Evolutionary conservation across 2,329 filamentous ascomycete species (phyloP), one percentile per base, ranked within the genome.

Genomic region (Cephalotrichum gorgonifer): DNA sequence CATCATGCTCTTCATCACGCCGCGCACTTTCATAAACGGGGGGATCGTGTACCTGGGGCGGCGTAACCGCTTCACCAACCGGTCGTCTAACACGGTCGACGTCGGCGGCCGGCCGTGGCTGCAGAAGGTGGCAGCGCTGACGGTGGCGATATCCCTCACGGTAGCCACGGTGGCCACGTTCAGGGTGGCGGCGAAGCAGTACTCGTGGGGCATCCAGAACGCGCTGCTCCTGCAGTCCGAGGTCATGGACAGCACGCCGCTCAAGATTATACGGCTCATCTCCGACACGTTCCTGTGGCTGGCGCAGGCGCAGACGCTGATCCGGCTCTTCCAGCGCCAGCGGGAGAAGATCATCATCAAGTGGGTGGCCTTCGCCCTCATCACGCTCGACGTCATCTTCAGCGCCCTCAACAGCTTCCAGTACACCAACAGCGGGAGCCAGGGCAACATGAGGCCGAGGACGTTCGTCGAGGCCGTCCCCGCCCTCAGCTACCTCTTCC

Each of bases 321-420:
- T 97, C 57, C 85, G 93, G 48, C 74, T 98, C 1, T 98, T 98
- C 57, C 93, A 93, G 7, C 87, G 93, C 30, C 91, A 97, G 61
- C 87, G 94, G 60, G 93, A 98, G 68, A 97, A 97, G 68, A 83
- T 97, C 47, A 87, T 97, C 56, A 98, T 98, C 69, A 97, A 97
- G 69, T 98, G 91, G 91, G 88, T 91, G 15, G 93, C 91, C 1
- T 96, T 97, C 62, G 89, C 86, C 3, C 78, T 98, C 50, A 96
- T 98, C 59, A 79, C 88, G 0, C 76, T 96, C 52, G 91, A 97
- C 62, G 83, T 91, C 41, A 81, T 90, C 11, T 98, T 98, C 64
- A 90, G 86, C 60, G 88, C 86, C 44, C 77, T 97, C 51, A 94
- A 96, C 71, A 93, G 86, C 59, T 97, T 97, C 60, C 62, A 73